Evolutionary conservation across 805 yeast species (phyloP), one percentile per base, ranked within the genome.

Genomic region (Ogataea salicorniae): DNA sequence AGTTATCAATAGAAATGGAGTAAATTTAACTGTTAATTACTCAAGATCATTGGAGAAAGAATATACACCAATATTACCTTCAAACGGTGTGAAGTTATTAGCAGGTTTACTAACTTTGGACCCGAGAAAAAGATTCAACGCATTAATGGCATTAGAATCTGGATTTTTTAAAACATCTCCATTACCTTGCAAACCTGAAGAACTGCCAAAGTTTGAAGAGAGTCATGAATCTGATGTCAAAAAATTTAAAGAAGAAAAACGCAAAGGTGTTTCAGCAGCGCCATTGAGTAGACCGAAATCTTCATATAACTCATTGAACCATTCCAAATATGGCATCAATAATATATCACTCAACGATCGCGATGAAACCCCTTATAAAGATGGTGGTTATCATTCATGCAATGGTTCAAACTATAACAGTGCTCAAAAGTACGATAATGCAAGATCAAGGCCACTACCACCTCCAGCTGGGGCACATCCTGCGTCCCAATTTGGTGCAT

Each of bases 211-310:
- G 29, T 85, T 84, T 54, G 91, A 85, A 54, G 95, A 91, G 53
- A 80, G 95, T 51, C 97, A 94, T 63, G 98, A 92, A 64, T 77
- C 90, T 23, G 97, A 89, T 65, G 79, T 79, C 42, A 79, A 80
- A 52, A 72, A 80, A 53, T 73, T 76, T 67, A 74, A 74, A 63
- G 70, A 70, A 61, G 76, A 64, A 49, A 54, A 43, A 37, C 43
- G 47, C 22, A 48, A 52, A 31, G 46, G 43, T 20, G 18, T 20
- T 9, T 41, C 39, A 2, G 34, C 43, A 8, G 52, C 37, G 5
- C 35, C 43, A 5, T 29, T 42, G 2, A 18, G 36, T 9, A 9
- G 31, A 26, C 31, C 9, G 3, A 41, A 47, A 6, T 55, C 57
- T 1, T 51, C 56, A 5, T 47, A 52, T 44, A 43, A 42, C 36